phyloP scores from a whole-genome alignment of 1,284 basidiomycete species.

The Naganishia liquefaciens region DNA sequence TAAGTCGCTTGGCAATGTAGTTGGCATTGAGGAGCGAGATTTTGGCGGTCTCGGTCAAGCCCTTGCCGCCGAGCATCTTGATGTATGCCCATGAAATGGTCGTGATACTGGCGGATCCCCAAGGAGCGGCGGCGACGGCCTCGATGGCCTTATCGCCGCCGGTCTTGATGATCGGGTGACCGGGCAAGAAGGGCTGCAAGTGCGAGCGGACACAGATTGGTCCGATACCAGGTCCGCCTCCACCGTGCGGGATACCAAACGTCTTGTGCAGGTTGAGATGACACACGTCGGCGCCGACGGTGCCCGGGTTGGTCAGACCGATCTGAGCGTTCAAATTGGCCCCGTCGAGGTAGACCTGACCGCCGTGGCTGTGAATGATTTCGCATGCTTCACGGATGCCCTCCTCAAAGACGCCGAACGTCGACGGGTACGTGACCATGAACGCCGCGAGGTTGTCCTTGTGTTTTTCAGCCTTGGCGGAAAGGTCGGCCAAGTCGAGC shows the following conservation, averaged over 20 bases:
- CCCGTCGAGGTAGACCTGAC: constrained; percentile 97
- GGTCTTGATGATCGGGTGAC: constrained; percentile 75
- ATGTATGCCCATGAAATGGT: constrained; percentile 98
- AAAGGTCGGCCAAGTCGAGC: constrained; percentile 83
- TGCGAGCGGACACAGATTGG: constrained; percentile 94
- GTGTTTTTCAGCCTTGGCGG: constrained; percentile 83
- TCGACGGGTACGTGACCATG: constrained; percentile 97
- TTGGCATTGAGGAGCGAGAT: constrained; percentile 91
- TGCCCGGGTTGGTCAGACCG: constrained; percentile 91
- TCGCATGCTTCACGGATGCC: constrained; percentile 89
- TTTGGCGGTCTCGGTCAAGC: constrained; percentile 80
- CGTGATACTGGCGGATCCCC: constrained; percentile 90
- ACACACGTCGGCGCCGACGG: constrained; percentile 94
- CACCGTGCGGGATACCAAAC: constrained; percentile 78
- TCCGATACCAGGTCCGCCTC: constrained; percentile 87
- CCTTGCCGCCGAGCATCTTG: constrained; percentile 93
- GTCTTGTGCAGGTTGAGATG: constrained; percentile 95
- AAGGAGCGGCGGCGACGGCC: constrained; percentile 88
- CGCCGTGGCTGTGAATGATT: constrained; percentile 91
- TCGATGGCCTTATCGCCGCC: constrained; percentile 74
- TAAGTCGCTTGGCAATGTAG: constrained; percentile 89
- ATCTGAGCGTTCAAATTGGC: constrained; percentile 96
- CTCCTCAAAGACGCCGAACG: constrained; percentile 95
- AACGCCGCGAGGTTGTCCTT: constrained; percentile 90
- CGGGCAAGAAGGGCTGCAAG: constrained; percentile 89